Evolutionary conservation across 2,329 filamentous ascomycete species (phyloP).

Genomic region (Orbilia blumenaviensis): DNA sequence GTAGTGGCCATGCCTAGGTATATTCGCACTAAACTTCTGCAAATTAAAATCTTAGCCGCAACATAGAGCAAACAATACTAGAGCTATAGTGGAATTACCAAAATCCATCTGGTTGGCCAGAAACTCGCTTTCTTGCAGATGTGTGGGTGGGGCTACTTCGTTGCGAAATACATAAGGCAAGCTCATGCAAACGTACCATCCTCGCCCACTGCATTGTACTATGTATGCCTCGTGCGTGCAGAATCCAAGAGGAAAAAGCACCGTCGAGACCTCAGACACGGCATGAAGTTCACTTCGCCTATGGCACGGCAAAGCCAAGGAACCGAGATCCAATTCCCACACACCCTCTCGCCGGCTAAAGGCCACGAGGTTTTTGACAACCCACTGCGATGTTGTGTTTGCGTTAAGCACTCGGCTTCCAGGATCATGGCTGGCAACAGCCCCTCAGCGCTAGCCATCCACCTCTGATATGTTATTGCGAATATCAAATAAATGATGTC

Average conservation of each 20-base stretch:
- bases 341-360: slow-evolving; percentile 22
- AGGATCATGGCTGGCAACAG: neutral
- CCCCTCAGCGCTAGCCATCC: slow-evolving; percentile 32
- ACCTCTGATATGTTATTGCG: slow-evolving; percentile 40
- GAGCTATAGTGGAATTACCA: slow-evolving; percentile 7
- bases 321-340: slow-evolving; percentile 16
- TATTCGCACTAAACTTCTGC: slow-evolving; percentile 27
- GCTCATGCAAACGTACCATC: slow-evolving; percentile 12
- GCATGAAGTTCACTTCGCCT: slow-evolving; percentile 43
- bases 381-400: slow-evolving; percentile 45
- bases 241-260: neutral
- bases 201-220: slow-evolving; percentile 18
- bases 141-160: slow-evolving; percentile 23
- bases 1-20: slow-evolving; percentile 14
- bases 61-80: slow-evolving; percentile 38
- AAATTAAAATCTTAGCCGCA: slow-evolving; percentile 39
- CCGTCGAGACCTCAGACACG: slow-evolving; percentile 24
- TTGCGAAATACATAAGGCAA: slow-evolving; percentile 25
- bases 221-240: neutral
- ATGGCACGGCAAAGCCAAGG: slow-evolving; percentile 20
- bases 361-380: slow-evolving; percentile 54
- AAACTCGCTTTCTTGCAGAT: slow-evolving; percentile 8
- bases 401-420: slow-evolving; percentile 35
- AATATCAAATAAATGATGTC: slow-evolving; percentile 53
- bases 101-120: slow-evolving; percentile 14